Evolutionary conservation across 164 flowering plant genomes (phyloP).

Genomic region (Dillenia suffruticosa): DNA sequence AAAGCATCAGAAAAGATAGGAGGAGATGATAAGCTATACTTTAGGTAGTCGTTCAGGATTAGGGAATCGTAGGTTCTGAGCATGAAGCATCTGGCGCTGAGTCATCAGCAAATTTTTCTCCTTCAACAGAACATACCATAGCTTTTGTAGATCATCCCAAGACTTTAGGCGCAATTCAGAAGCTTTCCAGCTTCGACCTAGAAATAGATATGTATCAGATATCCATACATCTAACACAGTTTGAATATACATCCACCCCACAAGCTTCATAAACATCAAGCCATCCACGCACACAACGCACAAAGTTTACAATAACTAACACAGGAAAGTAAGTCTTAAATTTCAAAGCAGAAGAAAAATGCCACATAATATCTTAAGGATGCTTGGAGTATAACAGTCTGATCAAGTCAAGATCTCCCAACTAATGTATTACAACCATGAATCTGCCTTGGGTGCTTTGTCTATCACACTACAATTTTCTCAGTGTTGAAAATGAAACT

Average conservation of each 20-base stretch:
- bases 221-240: background rate
- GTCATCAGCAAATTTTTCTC: slow-evolving; percentile 98
- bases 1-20: too few species aligned
- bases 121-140: slow-evolving; percentile 92
- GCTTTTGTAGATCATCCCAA: slow-evolving; percentile 88
- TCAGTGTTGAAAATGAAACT: too few species aligned
- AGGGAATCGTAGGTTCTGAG: slow-evolving; percentile 82
- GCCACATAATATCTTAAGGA: too few species aligned
- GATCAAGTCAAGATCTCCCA: too few species aligned
- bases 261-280: background rate
- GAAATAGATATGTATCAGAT: background rate
- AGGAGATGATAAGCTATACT: slow-evolving; percentile 27
- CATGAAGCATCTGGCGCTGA: slow-evolving; percentile 89
- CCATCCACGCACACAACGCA: background rate
- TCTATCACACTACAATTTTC: too few species aligned
- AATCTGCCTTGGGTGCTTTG: too few species aligned
- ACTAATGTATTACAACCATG: too few species aligned
- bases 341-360: too few species aligned
- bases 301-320: too few species aligned
- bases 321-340: too few species aligned
- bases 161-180: slow-evolving; percentile 88
- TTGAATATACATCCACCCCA: too few species aligned
- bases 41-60: slow-evolving; percentile 94
- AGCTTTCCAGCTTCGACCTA: slow-evolving; percentile 97
- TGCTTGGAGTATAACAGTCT: too few species aligned